Evolutionary conservation across 1,284 basidiomycete genomes (phyloP).

Genomic region (Naganishia liquefaciens): DNA sequence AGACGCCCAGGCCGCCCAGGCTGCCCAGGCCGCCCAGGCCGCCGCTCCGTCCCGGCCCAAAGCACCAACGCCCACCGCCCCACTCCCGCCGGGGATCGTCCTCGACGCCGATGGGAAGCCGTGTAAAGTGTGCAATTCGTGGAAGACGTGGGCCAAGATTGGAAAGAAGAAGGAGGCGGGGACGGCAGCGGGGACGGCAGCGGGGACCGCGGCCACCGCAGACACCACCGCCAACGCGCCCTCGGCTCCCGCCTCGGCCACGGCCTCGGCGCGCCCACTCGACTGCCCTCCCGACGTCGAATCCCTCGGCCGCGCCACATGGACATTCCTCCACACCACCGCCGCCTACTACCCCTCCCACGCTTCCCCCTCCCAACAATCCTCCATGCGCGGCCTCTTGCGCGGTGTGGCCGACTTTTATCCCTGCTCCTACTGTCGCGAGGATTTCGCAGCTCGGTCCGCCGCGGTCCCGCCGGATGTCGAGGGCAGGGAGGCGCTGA

Average conservation of each 20-base stretch:
- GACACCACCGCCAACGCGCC: constrained; percentile 40
- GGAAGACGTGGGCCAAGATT: constrained; percentile 68
- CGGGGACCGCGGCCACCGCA: constrained; percentile 18
- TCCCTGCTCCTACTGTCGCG: constrained; percentile 81
- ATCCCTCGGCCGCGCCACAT: constrained; percentile 82
- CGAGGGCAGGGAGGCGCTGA: constrained; percentile 65
- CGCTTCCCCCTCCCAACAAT: constrained; percentile 69
- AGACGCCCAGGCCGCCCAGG: background rate
- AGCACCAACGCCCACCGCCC: background rate
- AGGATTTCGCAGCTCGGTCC: constrained; percentile 69
- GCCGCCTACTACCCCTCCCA: constrained; percentile 87
- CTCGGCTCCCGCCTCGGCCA: constrained; percentile 34
- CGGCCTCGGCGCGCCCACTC: constrained; percentile 53
- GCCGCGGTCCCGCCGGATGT: constrained; percentile 68
- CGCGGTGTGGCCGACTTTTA: constrained; percentile 76
- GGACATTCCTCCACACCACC: constrained; percentile 92
- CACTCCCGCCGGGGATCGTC: constrained; percentile 72
- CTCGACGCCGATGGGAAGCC: constrained; percentile 89
- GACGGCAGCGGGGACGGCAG: constrained; percentile 16
- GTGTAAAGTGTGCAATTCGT: constrained; percentile 85
- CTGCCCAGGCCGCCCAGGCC: background rate
- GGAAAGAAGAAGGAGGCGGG: constrained; percentile 46
- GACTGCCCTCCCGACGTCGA: constrained; percentile 86
- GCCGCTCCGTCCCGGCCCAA: background rate
- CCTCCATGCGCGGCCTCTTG: constrained; percentile 77